Conservation (phyloP, 2,329 filamentous ascomycete genomes). For the Apiospora marii region DNA sequence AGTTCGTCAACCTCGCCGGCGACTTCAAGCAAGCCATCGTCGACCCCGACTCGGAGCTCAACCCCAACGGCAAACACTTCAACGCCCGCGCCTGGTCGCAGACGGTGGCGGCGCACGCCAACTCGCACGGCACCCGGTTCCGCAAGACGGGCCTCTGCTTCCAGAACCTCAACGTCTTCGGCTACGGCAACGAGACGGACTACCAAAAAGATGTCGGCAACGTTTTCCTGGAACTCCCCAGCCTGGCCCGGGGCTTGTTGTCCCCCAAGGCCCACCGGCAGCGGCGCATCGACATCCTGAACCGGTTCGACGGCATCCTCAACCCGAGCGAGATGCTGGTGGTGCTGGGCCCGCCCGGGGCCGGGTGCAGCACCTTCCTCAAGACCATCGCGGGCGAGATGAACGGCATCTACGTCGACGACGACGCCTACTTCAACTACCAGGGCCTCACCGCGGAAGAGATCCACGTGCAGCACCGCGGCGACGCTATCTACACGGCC, state of each 20-base stretch:
- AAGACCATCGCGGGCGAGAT: constrained; percentile 52
- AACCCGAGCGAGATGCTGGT: constrained; percentile 62
- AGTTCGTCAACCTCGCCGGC: constrained; percentile 50
- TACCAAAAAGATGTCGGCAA: constrained; percentile 75
- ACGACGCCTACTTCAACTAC: constrained; percentile 62
- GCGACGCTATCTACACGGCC: constrained; percentile 51
- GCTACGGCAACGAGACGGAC: constrained; percentile 72
- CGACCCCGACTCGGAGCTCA: constrained; percentile 56
- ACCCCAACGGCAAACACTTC: constrained; percentile 62
- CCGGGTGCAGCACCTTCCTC: constrained; percentile 60
- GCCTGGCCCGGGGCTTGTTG: neutral
- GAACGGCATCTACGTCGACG: constrained; percentile 28
- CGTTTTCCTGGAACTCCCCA: constrained; percentile 53
- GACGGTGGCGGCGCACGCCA: constrained; percentile 58
- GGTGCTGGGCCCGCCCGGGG: constrained; percentile 56
- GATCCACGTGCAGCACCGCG: constrained; percentile 68
- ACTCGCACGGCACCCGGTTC: constrained; percentile 59
- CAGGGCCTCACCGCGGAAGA: constrained; percentile 62
- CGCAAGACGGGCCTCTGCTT: constrained; percentile 71
- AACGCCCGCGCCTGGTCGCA: constrained; percentile 66
- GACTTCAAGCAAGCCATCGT: constrained; percentile 48
- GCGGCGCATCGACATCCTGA: constrained; percentile 51
- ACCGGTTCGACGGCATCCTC: constrained; percentile 69
- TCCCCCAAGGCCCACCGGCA: neutral
- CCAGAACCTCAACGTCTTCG: constrained; percentile 72